These are phyloP conservation scores for Boletus insuetus DNA, from an alignment of 768 basidiomycete genomes.

Conservation along the genomic window DNA sequence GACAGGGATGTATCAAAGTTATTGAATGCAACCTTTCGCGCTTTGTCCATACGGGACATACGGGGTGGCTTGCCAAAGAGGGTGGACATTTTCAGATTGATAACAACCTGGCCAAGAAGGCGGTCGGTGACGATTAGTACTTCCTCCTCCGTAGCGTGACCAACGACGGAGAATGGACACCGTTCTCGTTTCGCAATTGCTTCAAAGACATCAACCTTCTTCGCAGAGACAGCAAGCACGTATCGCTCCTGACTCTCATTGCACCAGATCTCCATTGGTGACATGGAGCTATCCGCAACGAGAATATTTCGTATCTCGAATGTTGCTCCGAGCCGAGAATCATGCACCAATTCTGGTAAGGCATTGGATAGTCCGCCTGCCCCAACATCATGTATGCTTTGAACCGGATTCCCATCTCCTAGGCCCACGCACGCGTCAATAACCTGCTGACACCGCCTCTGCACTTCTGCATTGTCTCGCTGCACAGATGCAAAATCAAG, in stretches of 20 bases:
- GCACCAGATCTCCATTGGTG: slow-evolving; percentile 99
- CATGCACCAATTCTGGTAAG: slow-evolving; percentile 94
- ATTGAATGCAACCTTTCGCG: slow-evolving; percentile 37
- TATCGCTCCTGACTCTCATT: slow-evolving; percentile 99
- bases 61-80: slow-evolving; percentile 96
- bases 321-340: slow-evolving; percentile 83
- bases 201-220: slow-evolving; percentile 62
- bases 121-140: slow-evolving; percentile 88
- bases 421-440: slow-evolving; percentile 84
- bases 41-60: slow-evolving; percentile 74
- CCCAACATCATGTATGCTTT: slow-evolving; percentile 97
- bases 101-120: slow-evolving; percentile 72
- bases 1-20: slow-evolving; percentile 73
- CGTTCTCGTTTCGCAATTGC: slow-evolving; percentile 82
- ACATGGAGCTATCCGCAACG: slow-evolving; percentile 91
- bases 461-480: slow-evolving; percentile 98
- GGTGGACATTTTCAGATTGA: slow-evolving; percentile 89
- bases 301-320: slow-evolving; percentile 95
- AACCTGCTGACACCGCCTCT: slow-evolving; percentile 94
- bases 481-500: slow-evolving; percentile 98
- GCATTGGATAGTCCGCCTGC: slow-evolving; percentile 97
- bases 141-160: slow-evolving; percentile 77
- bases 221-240: slow-evolving; percentile 81
- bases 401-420: slow-evolving; percentile 68
- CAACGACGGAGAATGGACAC: slow-evolving; percentile 92